Conservation (phyloP, 2,329 filamentous ascomycete species). For the Curvularia lunata region DNA sequence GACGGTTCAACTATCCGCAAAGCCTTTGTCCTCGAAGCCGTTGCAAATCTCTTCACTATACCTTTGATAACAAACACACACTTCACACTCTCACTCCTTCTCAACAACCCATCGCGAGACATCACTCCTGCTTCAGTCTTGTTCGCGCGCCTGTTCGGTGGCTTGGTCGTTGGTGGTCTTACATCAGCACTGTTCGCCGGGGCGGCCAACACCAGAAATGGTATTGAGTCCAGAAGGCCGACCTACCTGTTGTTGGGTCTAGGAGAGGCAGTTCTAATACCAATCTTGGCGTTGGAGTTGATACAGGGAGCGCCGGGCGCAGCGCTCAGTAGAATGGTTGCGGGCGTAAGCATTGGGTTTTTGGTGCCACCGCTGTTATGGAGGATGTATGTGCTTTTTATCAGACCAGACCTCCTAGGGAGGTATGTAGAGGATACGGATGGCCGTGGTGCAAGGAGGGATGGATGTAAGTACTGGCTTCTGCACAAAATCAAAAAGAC, state of each 20-base stretch:
- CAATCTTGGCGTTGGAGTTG: constrained; percentile 28
- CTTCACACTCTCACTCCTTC: constrained; percentile 28
- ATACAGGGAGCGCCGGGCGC: constrained; percentile 24
- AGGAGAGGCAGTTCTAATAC: constrained; percentile 31
- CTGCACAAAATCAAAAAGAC: not conserved
- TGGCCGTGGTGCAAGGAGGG: constrained; percentile 1
- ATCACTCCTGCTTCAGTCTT: constrained; percentile 33
- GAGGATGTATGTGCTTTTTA: constrained; percentile 33
- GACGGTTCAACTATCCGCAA: constrained; percentile 32
- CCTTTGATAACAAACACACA: constrained; percentile 34
- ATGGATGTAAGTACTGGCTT: constrained; percentile 10
- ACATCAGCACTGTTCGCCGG: constrained; percentile 33
- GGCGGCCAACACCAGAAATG: constrained; percentile 33
- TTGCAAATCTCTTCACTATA: constrained; percentile 37
- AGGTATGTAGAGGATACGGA: constrained; percentile 17
- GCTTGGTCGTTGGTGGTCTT: constrained; percentile 31
- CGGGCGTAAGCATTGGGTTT: constrained; percentile 22
- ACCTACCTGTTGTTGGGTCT: constrained; percentile 33
- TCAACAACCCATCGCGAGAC: constrained; percentile 25
- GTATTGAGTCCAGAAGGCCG: constrained; percentile 32
- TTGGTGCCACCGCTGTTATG: constrained; percentile 31
- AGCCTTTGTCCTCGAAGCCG: constrained; percentile 36
- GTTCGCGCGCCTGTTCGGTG: constrained; percentile 34
- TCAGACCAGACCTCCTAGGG: constrained; percentile 33
- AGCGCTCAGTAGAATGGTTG: constrained; percentile 30